These are phyloP conservation scores for Cyclotella choctawhatcheeana DNA, from an alignment of 108 stramenopile genomes.

Conservation along the genomic window DNA sequence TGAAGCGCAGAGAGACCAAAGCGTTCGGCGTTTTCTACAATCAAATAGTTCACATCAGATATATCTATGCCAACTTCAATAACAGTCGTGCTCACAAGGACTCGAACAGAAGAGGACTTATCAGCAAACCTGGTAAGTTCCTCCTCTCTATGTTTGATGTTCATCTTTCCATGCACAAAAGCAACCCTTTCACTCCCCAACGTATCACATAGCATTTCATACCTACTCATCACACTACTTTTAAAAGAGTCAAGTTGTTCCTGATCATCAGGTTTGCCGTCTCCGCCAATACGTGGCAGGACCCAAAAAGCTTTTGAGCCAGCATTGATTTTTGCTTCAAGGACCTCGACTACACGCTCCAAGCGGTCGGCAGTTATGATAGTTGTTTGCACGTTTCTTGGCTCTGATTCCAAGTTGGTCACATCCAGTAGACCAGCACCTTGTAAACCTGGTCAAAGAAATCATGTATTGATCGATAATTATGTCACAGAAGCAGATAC, in stretches of 20 bases:
- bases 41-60: slow-evolving; percentile 58
- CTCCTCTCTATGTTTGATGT: slow-evolving; percentile 17
- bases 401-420: slow-evolving; percentile 19
- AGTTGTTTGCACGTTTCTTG: slow-evolving; percentile 16
- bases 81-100: slow-evolving; percentile 64
- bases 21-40: slow-evolving; percentile 59
- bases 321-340: slow-evolving; percentile 15
- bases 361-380: slow-evolving; percentile 24
- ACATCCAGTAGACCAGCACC: slow-evolving; percentile 26
- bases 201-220: slow-evolving; percentile 3
- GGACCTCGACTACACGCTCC: slow-evolving; percentile 19
- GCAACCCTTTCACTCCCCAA: slow-evolving; percentile 29
- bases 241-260: not conserved
- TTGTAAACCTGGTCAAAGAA: no score
- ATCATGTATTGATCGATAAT: no score
- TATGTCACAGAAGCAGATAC: no score
- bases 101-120: not conserved
- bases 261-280: not conserved
- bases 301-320: slow-evolving; percentile 47
- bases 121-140: slow-evolving; percentile 29
- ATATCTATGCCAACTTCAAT: slow-evolving; percentile 75
- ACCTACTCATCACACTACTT: slow-evolving; percentile 11
- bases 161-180: slow-evolving; percentile 30
- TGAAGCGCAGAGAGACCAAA: slow-evolving; percentile 66
- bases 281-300: slow-evolving; percentile 26